Conservation (phyloP, 331 rosid genomes). For the Quercus phellos region DNA sequence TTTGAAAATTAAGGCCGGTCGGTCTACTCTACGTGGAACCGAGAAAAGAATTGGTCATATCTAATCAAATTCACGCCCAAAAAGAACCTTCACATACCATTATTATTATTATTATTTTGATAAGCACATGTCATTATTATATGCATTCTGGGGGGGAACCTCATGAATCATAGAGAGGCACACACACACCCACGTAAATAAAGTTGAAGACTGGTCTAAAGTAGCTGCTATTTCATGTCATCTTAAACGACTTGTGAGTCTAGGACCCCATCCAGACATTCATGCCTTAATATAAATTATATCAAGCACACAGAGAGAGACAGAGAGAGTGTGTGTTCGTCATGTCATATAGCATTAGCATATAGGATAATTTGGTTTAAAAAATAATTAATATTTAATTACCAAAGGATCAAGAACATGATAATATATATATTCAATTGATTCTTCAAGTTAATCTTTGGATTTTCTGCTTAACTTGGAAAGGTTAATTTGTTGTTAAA, state of each 20-base stretch:
- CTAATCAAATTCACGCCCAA: neutral
- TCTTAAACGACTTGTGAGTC: neutral
- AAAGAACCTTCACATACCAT: neutral
- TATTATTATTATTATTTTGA: neutral
- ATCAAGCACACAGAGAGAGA: neutral
- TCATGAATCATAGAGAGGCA: neutral
- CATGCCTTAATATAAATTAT: neutral
- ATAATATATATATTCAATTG: neutral
- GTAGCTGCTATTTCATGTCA: conserved; percentile 3
- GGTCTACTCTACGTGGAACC: neutral
- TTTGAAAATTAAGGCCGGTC: conserved; percentile 4
- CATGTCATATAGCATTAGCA: too few relatives aligned
- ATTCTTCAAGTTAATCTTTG: neutral
- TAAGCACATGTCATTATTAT: neutral
- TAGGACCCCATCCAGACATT: neutral
- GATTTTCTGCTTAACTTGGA: neutral
- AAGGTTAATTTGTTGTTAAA: neutral
- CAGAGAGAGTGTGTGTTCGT: neutral
- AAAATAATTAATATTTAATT: neutral
- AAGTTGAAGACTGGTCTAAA: neutral
- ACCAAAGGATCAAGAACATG: neutral
- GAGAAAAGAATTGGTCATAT: neutral
- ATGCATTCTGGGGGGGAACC: neutral
- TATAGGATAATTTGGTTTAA: neutral
- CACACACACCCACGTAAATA: neutral